A percentile compares a stretch with the other conserved stretches of the same genome.
phyloP scores from a whole-genome alignment of 305 asterid species.

The Fraxinus floribunda region DNA sequence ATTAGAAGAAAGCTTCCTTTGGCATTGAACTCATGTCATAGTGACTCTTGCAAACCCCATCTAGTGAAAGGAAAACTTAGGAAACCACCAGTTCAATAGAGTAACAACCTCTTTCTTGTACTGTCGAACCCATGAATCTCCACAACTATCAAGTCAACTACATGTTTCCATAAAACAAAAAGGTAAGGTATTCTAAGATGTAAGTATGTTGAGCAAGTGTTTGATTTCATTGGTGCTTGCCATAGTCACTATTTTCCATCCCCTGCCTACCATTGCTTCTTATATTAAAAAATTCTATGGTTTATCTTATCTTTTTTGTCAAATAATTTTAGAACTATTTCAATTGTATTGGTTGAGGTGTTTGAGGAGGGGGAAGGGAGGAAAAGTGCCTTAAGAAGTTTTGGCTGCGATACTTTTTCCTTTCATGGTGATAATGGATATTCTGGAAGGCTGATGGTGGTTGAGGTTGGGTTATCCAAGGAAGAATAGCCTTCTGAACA shows the following conservation, averaged over 20 bases:
- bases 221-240: neutral
- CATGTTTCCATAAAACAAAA: neutral
- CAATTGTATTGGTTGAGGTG: neutral
- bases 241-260: neutral
- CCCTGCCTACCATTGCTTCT: neutral
- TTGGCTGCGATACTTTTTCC: neutral
- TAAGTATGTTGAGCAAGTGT: neutral
- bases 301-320: neutral
- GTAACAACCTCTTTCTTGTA: neutral
- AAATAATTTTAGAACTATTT: neutral
- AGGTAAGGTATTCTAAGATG: neutral
- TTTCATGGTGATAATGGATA: neutral
- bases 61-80: neutral
- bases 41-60: neutral
- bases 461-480: neutral
- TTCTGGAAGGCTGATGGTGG: neutral
- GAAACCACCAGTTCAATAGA: neutral
- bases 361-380: neutral
- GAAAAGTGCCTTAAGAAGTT: neutral
- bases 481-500: neutral
- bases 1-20: neutral
- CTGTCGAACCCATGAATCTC: neutral
- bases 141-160: neutral
- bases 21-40: neutral
- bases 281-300: neutral